Evolutionary conservation across 805 yeast genomes (phyloP), one percentile per base, ranked within the genome.

Genomic region (Sugiyamaella qingdaonensis): DNA sequence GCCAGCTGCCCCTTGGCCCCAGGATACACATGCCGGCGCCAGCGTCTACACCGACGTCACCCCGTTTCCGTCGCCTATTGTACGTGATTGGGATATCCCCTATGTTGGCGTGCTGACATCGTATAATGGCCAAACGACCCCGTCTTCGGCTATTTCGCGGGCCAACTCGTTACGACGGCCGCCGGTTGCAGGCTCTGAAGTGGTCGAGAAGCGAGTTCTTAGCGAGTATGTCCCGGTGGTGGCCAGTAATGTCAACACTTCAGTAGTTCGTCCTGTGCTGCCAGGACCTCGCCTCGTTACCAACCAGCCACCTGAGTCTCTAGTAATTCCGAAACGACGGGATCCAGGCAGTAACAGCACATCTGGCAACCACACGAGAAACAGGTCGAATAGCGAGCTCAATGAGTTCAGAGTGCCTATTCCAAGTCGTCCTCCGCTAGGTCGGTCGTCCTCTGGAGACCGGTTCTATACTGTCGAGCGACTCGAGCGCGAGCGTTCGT

Each of bases 21-120:
- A 16, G 27, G 13, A 16, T 10, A 10, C 48, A 2, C 18, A 31
- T 5, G 35, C 36, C 14, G 48, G 37, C 7, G 21, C 36, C 4
- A 18, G 18, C 11, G 18, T n/a, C 5, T 34, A 48, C 14, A 39
- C 41, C 34, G 60, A 55, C 18, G 42, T 57, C 21, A 31, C 52
- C 2, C 51, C 56, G 1, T 44, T 57, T 9, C 60, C 60, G 2
- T 57, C 60, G 24, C 60, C 60, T 14, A 10, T 55, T 7, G 46
- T 51, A 10, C 43, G 43, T 3, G 43, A 39, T 16, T 16, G 24
- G 14, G 43, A 39, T 16, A 10, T 13, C 24, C 43, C 43, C 14
- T 39, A 39, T 16, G 24, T 39, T 4, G 50, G 48, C 13, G 18
- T 50, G 9, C 33, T 50, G 13, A 46, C 48, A 31, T 16, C 47